Conservation (phyloP, 1,284 basidiomycete genomes). For the Mycosarcoma mackinlayi region DNA sequence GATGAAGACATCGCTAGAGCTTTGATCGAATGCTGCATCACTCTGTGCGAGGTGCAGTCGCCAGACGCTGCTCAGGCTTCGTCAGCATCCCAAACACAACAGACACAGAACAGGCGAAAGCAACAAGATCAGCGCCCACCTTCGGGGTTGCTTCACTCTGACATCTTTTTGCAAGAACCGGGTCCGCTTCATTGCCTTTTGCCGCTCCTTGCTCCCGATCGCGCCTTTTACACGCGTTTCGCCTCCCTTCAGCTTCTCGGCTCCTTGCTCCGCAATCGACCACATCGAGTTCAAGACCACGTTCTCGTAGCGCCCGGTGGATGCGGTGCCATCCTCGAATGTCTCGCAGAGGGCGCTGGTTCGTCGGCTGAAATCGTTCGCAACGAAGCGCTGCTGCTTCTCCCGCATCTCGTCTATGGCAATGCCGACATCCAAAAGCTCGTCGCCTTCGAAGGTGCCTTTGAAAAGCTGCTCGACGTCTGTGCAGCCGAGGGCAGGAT, state of each 20-base stretch:
- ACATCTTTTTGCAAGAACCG: slow-evolving; percentile 77
- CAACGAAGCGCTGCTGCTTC: slow-evolving; percentile 75
- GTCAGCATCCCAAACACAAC: slow-evolving; percentile 5
- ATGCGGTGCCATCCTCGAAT: slow-evolving; percentile 76
- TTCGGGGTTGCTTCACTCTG: slow-evolving; percentile 79
- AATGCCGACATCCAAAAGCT: slow-evolving; percentile 97
- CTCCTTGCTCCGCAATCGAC: slow-evolving; percentile 76
- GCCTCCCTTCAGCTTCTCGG: slow-evolving; percentile 86
- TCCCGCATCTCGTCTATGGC: slow-evolving; percentile 83
- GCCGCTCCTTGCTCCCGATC: slow-evolving; percentile 71
- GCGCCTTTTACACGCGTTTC: slow-evolving; percentile 85
- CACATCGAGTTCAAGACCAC: slow-evolving; percentile 84
- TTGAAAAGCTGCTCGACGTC: slow-evolving; percentile 93
- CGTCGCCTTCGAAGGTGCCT: slow-evolving; percentile 94
- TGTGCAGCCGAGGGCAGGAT: slow-evolving; percentile 88
- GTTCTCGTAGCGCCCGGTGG: slow-evolving; percentile 86
- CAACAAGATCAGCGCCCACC: slow-evolving; percentile 69
- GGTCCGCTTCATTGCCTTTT: slow-evolving; percentile 82
- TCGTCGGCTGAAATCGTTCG: slow-evolving; percentile 65
- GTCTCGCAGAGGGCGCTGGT: slow-evolving; percentile 68
- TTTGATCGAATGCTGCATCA: slow-evolving; percentile 57
- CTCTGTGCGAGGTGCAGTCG: slow-evolving; percentile 54
- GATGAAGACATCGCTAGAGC: slow-evolving; percentile 61
- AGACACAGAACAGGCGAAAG: slow-evolving; percentile 26
- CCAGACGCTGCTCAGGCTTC: slow-evolving; percentile 11